These are phyloP conservation scores for Yamadazyma dendronema DNA, from an alignment of 1,139 yeast genomes.

Conservation along the genomic window DNA sequence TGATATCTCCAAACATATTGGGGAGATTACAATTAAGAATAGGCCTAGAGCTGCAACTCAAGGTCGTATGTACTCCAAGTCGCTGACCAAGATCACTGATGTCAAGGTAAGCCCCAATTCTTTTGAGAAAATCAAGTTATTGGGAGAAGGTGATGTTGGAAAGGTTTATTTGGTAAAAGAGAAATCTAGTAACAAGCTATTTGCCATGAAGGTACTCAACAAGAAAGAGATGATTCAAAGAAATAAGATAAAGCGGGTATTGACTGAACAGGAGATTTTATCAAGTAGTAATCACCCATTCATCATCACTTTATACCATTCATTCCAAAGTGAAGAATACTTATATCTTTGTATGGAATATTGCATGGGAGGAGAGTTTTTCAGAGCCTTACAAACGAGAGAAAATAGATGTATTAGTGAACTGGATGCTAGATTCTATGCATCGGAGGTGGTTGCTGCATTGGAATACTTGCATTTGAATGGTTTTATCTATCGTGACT, in stretches of 20 bases:
- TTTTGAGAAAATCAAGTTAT: slow-evolving; percentile 80
- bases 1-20: slow-evolving; percentile 52
- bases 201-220: slow-evolving; percentile 89
- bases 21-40: slow-evolving; percentile 43
- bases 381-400: slow-evolving; percentile 91
- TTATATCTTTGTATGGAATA: slow-evolving; percentile 97
- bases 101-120: slow-evolving; percentile 84
- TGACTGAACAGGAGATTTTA: slow-evolving; percentile 94
- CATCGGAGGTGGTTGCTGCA: slow-evolving; percentile 97
- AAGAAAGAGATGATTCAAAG: slow-evolving; percentile 94
- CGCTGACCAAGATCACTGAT: slow-evolving; percentile 68
- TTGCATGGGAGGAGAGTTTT: slow-evolving; percentile 99
- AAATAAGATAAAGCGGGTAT: slow-evolving; percentile 88
- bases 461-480: slow-evolving; percentile 90
- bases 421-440: slow-evolving; percentile 88
- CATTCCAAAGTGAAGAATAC: slow-evolving; percentile 91
- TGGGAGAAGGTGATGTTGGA: slow-evolving; percentile 98
- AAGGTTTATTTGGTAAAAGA: slow-evolving; percentile 91
- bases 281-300: slow-evolving; percentile 97
- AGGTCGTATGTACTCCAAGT: slow-evolving; percentile 66
- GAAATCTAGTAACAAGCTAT: slow-evolving; percentile 67
- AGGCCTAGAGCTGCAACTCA: slow-evolving; percentile 53
- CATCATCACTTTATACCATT: slow-evolving; percentile 92
- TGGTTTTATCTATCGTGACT: slow-evolving; percentile 95
- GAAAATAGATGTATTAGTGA: slow-evolving; percentile 84